Evolutionary conservation across 2,329 filamentous ascomycete species (phyloP).

Genomic region (Monilinia fructicola): DNA sequence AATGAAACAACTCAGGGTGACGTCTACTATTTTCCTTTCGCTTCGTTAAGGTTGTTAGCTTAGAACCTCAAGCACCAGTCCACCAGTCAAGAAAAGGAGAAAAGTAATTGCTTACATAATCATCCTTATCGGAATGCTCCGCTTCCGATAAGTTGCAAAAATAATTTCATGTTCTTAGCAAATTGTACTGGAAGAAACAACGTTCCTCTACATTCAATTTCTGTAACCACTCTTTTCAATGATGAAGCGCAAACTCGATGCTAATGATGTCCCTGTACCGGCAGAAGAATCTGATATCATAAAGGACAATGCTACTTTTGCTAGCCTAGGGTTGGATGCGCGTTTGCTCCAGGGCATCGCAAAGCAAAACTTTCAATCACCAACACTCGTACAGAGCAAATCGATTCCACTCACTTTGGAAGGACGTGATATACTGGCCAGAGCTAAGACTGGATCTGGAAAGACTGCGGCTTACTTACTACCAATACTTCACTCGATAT

Average conservation of each 20-base stretch:
- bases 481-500: conserved; percentile 79
- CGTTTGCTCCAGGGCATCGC: conserved; percentile 83
- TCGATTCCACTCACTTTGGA: conserved; percentile 85
- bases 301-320: conserved; percentile 56
- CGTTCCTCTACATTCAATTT: conserved; percentile 8
- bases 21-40: not conserved
- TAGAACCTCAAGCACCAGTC: too few species aligned
- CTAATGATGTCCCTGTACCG: conserved; percentile 51
- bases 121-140: conserved; percentile 19
- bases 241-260: conserved; percentile 64
- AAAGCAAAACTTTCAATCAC: conserved; percentile 78
- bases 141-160: conserved; percentile 25
- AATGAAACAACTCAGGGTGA: not conserved
- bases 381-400: conserved; percentile 84
- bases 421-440: conserved; percentile 85
- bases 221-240: conserved; percentile 27
- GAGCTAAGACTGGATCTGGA: conserved; percentile 91
- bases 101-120: not conserved
- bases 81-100: not conserved
- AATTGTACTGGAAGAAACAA: conserved; percentile 16
- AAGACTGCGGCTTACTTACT: conserved; percentile 97
- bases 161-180: conserved; percentile 18
- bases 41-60: too few species aligned
- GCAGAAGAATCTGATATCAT: conserved; percentile 38
- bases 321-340: conserved; percentile 76